These are phyloP conservation scores for Globisporangium parvum DNA, from an alignment of 352 stramenopile species.

Conservation along the genomic window DNA sequence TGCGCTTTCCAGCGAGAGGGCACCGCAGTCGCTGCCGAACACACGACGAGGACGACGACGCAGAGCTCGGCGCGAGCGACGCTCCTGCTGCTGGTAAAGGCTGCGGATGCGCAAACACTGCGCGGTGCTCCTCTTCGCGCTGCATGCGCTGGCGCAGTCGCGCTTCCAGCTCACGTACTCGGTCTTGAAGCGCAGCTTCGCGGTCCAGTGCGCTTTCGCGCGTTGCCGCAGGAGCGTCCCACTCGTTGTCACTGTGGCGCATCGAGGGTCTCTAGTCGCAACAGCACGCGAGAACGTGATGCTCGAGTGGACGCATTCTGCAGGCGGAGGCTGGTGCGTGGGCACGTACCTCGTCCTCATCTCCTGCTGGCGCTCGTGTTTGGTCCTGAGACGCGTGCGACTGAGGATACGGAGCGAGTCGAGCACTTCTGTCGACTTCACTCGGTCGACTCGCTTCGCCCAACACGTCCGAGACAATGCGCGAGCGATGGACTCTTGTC, in stretches of 20 bases:
- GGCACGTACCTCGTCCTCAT: too few relatives aligned
- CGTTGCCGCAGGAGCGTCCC: background rate
- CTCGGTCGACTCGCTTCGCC: background rate
- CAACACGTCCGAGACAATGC: background rate
- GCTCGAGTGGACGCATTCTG: too few relatives aligned
- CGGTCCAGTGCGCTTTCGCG: background rate
- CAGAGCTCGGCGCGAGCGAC: constrained; percentile 1
- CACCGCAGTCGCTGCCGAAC: background rate
- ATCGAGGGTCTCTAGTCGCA: background rate
- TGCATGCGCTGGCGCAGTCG: constrained; percentile 9
- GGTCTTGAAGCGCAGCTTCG: constrained; percentile 7
- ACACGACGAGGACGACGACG: constrained; percentile 2
- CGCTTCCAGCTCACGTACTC: constrained; percentile 10
- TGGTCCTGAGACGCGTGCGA: too few relatives aligned
- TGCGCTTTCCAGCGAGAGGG: background rate
- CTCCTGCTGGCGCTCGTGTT: too few relatives aligned
- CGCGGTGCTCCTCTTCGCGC: constrained; percentile 11
- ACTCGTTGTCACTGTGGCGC: background rate
- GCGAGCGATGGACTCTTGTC: background rate
- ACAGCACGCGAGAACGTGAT: background rate
- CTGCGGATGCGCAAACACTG: constrained; percentile 5
- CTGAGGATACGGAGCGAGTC: too few relatives aligned
- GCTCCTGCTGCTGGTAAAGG: background rate
- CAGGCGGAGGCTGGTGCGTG: too few relatives aligned
- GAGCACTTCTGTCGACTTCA: background rate